Base-by-base conservation (phyloP, 441 rosid species). In the Populus hybrid region DNA sequence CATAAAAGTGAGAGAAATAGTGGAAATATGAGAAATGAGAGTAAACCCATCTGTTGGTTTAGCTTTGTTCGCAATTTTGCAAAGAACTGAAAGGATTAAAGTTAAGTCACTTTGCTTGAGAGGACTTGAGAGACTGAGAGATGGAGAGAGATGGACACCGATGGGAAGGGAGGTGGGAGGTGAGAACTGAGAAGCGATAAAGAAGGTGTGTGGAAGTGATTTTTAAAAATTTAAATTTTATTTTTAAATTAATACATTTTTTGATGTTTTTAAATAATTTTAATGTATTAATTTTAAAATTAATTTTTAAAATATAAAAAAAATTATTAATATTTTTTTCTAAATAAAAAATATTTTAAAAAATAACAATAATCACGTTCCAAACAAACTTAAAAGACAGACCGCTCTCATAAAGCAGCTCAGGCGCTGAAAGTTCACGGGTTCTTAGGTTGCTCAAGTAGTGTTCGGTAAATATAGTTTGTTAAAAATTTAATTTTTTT, bases 1-100 rank as follows among this genome's bases (percentile, higher is more conserved):
- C 65, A 10, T 8, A 75, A 10, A 72, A 75, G n/a, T 28, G 66
- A 36, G 57, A 77, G 36, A 32, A 61, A 8, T 12, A 77, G 46
- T 14, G 40, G 34, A 26, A 67, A 2, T 26, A 65, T 50, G 74
- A 69, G 2, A 23, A 30, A 30, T 30, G 32, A 30, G 32, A 30
- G 32, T 30, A 54, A 32, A 57, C 67, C 69, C 77, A 42, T 80
- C 35, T 40, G 24, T 30, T 32, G 73, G 63, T 20, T 54, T 18
- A 10, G 21, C 21, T 42, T 46, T 30, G 40, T 32, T 21, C 2
- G 20, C 42, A 21, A 61, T 11, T 28, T 5, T n/a, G 18, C 76
- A 34, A 73, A 21, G 28, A 57, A 73, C 63, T 71, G 63, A 46
- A 42, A 46, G 11, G 50, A 36, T 59, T 24, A 8, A 54, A 20